phyloP scores from a whole-genome alignment of 2,329 filamentous ascomycete species.

The Alternaria gansuensis region DNA sequence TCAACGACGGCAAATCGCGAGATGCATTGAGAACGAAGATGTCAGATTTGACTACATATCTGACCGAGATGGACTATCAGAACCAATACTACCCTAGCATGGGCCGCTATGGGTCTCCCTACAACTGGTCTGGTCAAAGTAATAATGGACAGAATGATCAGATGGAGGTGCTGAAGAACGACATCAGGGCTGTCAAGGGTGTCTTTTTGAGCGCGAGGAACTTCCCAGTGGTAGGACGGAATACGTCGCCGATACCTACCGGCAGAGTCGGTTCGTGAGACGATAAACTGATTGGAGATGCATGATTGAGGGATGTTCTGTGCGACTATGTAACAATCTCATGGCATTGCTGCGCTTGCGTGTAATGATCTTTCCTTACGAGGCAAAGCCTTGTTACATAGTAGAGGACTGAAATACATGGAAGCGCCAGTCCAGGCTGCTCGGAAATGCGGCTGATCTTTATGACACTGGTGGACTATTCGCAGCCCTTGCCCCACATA shows the following conservation, averaged over 20 bases:
- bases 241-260: slow-evolving; percentile 29
- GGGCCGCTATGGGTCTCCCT: slow-evolving; percentile 35
- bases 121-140: slow-evolving; percentile 56
- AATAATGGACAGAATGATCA: slow-evolving; percentile 69
- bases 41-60: slow-evolving; percentile 68
- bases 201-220: slow-evolving; percentile 77
- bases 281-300: background rate
- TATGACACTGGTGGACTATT: background rate
- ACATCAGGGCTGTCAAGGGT: slow-evolving; percentile 81
- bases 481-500: slow-evolving; percentile 25
- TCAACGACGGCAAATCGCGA: slow-evolving; percentile 61
- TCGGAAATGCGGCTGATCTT: slow-evolving; percentile 9
- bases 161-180: slow-evolving; percentile 75
- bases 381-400: background rate
- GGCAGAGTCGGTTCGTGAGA: slow-evolving; percentile 32
- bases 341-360: background rate
- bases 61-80: slow-evolving; percentile 59
- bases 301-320: background rate
- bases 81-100: slow-evolving; percentile 55
- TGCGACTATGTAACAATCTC: background rate
- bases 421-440: background rate
- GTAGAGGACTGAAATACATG: background rate
- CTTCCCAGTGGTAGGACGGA: slow-evolving; percentile 62
- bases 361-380: background rate
- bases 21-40: slow-evolving; percentile 60